Evolutionary conservation across 1,139 yeast genomes (phyloP).

Genomic region (Trichomonascaceae sp.): DNA sequence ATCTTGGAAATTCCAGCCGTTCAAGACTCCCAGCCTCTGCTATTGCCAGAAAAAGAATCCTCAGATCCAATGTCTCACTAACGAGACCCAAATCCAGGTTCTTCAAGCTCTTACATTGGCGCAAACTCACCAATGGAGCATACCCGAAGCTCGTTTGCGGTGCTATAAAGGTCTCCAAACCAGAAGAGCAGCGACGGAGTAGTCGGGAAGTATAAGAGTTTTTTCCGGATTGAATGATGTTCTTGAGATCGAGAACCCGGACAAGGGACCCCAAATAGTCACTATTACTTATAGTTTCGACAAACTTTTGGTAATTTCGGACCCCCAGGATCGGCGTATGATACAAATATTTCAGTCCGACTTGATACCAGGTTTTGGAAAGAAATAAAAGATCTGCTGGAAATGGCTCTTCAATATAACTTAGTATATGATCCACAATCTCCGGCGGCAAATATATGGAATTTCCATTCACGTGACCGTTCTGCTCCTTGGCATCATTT

Average conservation of each 20-base stretch:
- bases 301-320: constrained; percentile 64
- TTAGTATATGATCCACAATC: constrained; percentile 48
- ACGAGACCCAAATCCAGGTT: constrained; percentile 80
- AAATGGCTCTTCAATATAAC: constrained; percentile 37
- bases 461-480: not conserved
- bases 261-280: constrained; percentile 31
- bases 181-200: constrained; percentile 63
- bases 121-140: constrained; percentile 75
- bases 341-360: constrained; percentile 60
- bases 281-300: constrained; percentile 49
- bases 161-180: constrained; percentile 66
- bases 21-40: constrained; percentile 55
- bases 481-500: too few relatives aligned
- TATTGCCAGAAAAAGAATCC: constrained; percentile 72
- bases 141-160: constrained; percentile 94
- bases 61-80: constrained; percentile 80
- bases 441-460: constrained; percentile 51
- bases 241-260: constrained; percentile 55
- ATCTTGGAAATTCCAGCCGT: constrained; percentile 79
- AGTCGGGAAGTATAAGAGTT: constrained; percentile 83
- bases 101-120: constrained; percentile 58
- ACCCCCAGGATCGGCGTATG: constrained; percentile 56
- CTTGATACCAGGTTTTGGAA: constrained; percentile 52
- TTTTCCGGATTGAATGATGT: constrained; percentile 86
- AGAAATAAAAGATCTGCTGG: constrained; percentile 50